Percentiles rank a stretch among this genome's conserved stretches.
Evolutionary conservation across 1,284 basidiomycete species (phyloP).

Genomic region (Cutaneotrichosporon sp.): DNA sequence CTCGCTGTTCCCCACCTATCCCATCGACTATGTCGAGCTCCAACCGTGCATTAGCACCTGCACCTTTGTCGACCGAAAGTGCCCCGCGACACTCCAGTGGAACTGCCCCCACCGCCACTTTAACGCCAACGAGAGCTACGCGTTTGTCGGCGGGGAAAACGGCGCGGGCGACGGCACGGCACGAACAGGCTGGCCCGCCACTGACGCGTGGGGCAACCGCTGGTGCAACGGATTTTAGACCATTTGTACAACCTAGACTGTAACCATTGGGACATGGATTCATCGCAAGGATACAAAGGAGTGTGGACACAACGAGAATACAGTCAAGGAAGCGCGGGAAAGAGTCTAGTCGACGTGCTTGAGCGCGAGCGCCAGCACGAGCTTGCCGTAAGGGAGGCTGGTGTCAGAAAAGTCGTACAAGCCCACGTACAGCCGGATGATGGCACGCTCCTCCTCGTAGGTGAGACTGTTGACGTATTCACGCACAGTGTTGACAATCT

Average conservation of each 20-base stretch:
- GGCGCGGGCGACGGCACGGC: conserved; percentile 49
- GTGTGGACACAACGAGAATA: no score
- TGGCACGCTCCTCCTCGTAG: conserved; percentile 8
- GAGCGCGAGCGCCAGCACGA: conserved; percentile 8
- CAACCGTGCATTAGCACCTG: conserved; percentile 75
- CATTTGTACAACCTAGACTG: no score
- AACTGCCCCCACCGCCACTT: conserved; percentile 61
- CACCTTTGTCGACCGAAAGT: conserved; percentile 65
- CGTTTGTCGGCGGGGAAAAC: conserved; percentile 55
- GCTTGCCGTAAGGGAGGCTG: conserved; percentile 9
- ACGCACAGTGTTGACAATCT: conserved; percentile 4
- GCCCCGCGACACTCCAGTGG: conserved; percentile 67
- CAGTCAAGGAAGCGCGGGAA: no score
- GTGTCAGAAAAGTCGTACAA: not conserved
- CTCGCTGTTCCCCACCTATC: conserved; percentile 19
- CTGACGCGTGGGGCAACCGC: conserved; percentile 69
- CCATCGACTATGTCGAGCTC: conserved; percentile 55
- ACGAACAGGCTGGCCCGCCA: conserved; percentile 53
- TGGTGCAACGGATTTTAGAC: conserved; percentile 55
- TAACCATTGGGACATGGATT: no score
- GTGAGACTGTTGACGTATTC: conserved; percentile 11
- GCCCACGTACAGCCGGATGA: conserved; percentile 8
- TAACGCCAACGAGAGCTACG: conserved; percentile 67
- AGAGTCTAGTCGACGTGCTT: not conserved
- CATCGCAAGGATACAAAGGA: no score